Evolutionary conservation across 2,329 filamentous ascomycete genomes (phyloP), one percentile per base, ranked within the genome.

Genomic region (Epichloe gansuensis): DNA sequence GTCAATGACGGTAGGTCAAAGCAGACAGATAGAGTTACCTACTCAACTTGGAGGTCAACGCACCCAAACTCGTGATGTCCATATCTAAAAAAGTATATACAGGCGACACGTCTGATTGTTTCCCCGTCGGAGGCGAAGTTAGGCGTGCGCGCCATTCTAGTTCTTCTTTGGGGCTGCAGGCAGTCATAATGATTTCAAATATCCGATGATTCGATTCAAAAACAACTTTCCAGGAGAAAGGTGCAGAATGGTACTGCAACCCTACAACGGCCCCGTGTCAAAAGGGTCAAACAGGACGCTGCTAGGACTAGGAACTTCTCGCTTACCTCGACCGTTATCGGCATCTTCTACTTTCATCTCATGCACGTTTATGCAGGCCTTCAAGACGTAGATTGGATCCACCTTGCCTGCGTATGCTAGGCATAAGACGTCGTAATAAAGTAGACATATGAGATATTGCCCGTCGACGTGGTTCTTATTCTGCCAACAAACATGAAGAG

Each of bases 191-290:
- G 15, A 95, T 69, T 66, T 97, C 91, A 63, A 87, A 91, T 50
- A 91, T 73, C 54, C 86, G 81, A 57, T 85, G 79, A 52, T 85
- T 76, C 57, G 80, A 80, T 63, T 93, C 84, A 61, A 97, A 96
- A 3, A 88, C 75, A 11, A 96, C 62, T 64, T 97, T 98, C 91
- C 90, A 97, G 1, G 89, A 93, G 65, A 87, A 87, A 0, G 87
- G 82, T 1, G 87, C 87, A 3, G 86, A 87, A 56, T 93, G 84
- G 61, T 89, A 96, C 72, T 91, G 89, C 7, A 97, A 65, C 0
- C 89, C 89, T 95, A 25, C 40, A 23, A 3, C 4, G 12, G 11
- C 13, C 13, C 3, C 8, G 13, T 39, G 12, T 52, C 12, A 52
- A 36, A 15, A 39, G 11, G 5, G 47, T 36, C 8, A 34, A 40